Conservation (phyloP, 345 rosid species). For the Carallia pectinifolia region DNA sequence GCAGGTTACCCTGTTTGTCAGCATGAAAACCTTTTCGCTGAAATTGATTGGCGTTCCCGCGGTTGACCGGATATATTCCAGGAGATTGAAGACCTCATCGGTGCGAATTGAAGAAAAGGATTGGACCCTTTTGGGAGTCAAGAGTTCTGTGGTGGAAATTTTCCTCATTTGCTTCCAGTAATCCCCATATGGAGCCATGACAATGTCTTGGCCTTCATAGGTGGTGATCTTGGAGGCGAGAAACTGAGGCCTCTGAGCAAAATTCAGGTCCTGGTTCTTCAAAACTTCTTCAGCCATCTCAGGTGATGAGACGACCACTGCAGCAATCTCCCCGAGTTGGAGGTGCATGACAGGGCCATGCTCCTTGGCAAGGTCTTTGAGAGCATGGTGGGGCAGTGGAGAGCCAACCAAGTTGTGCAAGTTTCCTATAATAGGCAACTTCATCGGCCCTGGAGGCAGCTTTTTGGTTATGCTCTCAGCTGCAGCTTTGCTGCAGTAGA, state of each 20-base stretch:
- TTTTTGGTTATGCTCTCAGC: background rate
- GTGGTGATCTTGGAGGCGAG: background rate
- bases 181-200: conserved; percentile 13
- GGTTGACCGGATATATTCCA: background rate
- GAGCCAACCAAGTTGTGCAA: conserved; percentile 14
- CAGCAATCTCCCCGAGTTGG: conserved; percentile 17
- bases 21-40: background rate
- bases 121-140: conserved; percentile 11
- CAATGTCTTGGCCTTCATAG: conserved; percentile 8
- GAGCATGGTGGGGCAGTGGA: conserved; percentile 15
- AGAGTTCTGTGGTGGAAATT: conserved; percentile 3
- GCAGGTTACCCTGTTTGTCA: conserved; percentile 13
- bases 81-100: conserved; percentile 13
- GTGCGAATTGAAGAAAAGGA: conserved; percentile 2
- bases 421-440: conserved; percentile 27
- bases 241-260: conserved; percentile 18
- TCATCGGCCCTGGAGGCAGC: conserved; percentile 28
- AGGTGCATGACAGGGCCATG: conserved; percentile 25
- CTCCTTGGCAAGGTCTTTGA: conserved; percentile 14
- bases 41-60: conserved; percentile 5
- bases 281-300: conserved; percentile 7
- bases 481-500: background rate
- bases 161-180: conserved; percentile 22
- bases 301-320: conserved; percentile 8
- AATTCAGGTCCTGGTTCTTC: conserved; percentile 22